Evolutionary conservation across 345 rosid species (phyloP), one percentile per base, ranked within the genome.

Genomic region (Salix caprea): DNA sequence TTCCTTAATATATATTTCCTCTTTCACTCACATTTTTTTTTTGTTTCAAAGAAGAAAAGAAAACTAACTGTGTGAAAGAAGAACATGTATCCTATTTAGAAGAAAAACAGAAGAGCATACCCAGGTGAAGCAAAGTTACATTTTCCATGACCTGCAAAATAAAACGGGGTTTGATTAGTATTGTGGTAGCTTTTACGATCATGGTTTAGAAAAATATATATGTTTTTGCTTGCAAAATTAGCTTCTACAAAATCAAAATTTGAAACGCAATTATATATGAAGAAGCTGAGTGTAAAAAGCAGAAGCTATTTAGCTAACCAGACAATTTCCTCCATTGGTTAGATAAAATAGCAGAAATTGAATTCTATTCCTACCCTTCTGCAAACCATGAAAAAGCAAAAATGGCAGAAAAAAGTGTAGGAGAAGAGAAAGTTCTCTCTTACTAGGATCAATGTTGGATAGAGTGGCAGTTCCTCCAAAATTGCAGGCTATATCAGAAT

Each of bases 401-500:
- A 18, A 13, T 16, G 7, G 8, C 26, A 6, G 18, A 24, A 65
- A 10, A 6, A 13, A 39, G n/a, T 1, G 5, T 19, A 67, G 13
- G 23, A 65, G 1, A 36, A 34, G 18, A 34, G 74, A n/a, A n/a
- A n/a, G n/a, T n/a, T n/a, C n/a, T 24, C 21, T 52, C 80, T 67
- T 72, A 81, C 84, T 81, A 6, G 84, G 84, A 42, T 81, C 65
- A 30, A 2, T 64, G 5, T 64, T 68, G 2, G 81, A 74, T 12
- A 81, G 6, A 30, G 54, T 13, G 4, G 81, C 84, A 42, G 84
- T 77, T 30, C 84, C 84, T 23, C 84, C 84, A 64, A 81, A 81
- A 42, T 81, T 81, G 72, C 84, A 81, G 46, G 84, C 84, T 42
- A 81, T 74, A 65, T 81, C 80, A 77, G 84, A 81, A 42, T 81